Evolutionary conservation across 2,329 filamentous ascomycete genomes (phyloP).

Genomic region (Microdochium nivale): DNA sequence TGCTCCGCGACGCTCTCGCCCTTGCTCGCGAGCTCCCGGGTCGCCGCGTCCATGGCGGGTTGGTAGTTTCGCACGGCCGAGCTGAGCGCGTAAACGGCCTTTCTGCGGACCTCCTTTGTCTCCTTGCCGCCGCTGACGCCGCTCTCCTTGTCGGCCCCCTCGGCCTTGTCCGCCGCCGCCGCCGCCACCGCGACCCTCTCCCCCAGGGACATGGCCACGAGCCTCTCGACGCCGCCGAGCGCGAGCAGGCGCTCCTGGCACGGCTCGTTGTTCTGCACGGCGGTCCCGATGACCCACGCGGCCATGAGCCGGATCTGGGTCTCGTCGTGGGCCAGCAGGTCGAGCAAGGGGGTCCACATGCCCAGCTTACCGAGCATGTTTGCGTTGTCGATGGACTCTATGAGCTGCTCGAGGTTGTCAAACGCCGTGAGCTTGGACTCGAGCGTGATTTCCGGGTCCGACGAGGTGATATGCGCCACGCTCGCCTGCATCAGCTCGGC

Average conservation of each 20-base stretch:
- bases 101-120: conserved; percentile 61
- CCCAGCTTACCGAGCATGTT: conserved; percentile 78
- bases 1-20: conserved; percentile 46
- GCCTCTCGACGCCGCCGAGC: conserved; percentile 57
- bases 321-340: conserved; percentile 59
- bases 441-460: conserved; percentile 53
- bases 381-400: conserved; percentile 91
- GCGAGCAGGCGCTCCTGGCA: conserved; percentile 64
- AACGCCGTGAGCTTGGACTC: conserved; percentile 77
- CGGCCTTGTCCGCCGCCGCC: conserved; percentile 4
- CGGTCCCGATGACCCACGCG: conserved; percentile 90
- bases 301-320: conserved; percentile 72
- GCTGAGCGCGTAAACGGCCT: conserved; percentile 84
- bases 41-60: conserved; percentile 64
- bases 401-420: conserved; percentile 90
- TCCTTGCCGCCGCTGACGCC: conserved; percentile 36
- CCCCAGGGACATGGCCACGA: conserved; percentile 52
- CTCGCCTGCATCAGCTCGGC: conserved; percentile 84
- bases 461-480: conserved; percentile 65
- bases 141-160: conserved; percentile 5
- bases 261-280: conserved; percentile 90
- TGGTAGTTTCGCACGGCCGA: conserved; percentile 85
- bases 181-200: conserved; percentile 9
- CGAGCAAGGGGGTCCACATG: conserved; percentile 75
- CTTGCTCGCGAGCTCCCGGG: conserved; percentile 48